Evolutionary conservation across 192 early-diverging fungal species (phyloP).

Genomic region (Linnemannia schmuckeri): DNA sequence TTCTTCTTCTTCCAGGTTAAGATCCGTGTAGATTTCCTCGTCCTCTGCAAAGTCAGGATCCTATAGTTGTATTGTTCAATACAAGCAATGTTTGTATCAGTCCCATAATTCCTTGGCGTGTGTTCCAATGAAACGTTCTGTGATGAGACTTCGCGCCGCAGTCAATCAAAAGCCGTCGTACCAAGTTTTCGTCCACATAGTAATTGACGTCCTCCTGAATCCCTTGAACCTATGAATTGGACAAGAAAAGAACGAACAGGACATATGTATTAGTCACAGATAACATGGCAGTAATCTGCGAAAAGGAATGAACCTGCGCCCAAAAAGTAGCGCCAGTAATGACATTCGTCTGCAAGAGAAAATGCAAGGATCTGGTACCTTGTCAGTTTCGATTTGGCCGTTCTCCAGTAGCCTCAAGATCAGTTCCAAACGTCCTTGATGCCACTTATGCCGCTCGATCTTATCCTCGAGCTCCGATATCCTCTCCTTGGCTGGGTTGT

Average conservation of each 20-base stretch:
- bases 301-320: too few relatives aligned
- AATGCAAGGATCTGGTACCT: constrained; percentile 63
- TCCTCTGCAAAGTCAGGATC: constrained; percentile 94
- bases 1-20: constrained; percentile 94
- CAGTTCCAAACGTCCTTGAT: constrained; percentile 91
- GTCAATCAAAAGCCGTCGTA: not conserved
- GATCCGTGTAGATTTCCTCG: constrained; percentile 93
- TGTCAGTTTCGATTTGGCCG: constrained; percentile 86
- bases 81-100: not conserved
- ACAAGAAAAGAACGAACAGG: not conserved
- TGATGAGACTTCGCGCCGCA: not conserved
- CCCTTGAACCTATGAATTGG: constrained; percentile 67
- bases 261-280: not conserved
- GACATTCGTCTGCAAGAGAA: not conserved
- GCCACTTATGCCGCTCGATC: constrained; percentile 92
- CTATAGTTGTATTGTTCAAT: constrained; percentile 62
- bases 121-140: not conserved
- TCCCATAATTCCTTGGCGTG: not conserved
- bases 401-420: constrained; percentile 95
- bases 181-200: constrained; percentile 92
- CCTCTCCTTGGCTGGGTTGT: constrained; percentile 86
- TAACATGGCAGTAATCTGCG: too few relatives aligned
- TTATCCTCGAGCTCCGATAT: constrained; percentile 76
- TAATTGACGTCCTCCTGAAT: constrained; percentile 94
- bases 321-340: not conserved